Evolutionary conservation across 2,329 filamentous ascomycete species (phyloP), one percentile per base, ranked within the genome.

Genomic region (Septoria linicola): DNA sequence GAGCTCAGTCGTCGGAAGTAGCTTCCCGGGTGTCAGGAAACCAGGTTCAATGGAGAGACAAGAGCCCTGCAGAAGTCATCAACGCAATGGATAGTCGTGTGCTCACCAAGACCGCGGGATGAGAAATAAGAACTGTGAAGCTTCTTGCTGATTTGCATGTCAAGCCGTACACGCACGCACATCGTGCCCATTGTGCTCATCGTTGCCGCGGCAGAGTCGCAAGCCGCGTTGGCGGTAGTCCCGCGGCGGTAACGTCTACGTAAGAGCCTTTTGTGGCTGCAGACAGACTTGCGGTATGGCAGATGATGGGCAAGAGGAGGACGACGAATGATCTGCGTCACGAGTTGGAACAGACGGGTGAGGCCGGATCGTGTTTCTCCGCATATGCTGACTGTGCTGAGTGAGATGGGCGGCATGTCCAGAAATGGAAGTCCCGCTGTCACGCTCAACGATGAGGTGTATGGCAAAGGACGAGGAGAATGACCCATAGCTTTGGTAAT

Each of bases 81-180:
- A 20, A 19, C 35, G 14, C 19, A 10, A 11, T 6, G 35, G 36
- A 11, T 39, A 17, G 11, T 39, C 17, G 19, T 19, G 36, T 39
- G 36, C 36, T 36, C 36, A 39, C 36, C 19, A 39, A 39, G 36
- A 13, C 36, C 20, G 36, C 36, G 36, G 36, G 16, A 39, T 4
- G 16, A 19, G 10, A 39, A 39, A 39, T 17, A 39, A 39, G 36
- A 39, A 8, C 17, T 19, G 17, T 17, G 36, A 39, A 39, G 36
- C 36, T 21, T 5, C 8, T 21, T 39, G 36, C 36, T 39, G 36
- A 39, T 39, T 17, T 39, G 36, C 36, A 17, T 36, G 34, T 36
- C 34, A 36, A 16, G 34, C 34, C 34, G n/a, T n/a, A n/a, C n/a
- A n/a, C n/a, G n/a, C n/a, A 36, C 34, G 34, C 34, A 36, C 6